A percentile compares a stretch with the other conserved stretches of the same genome.
Evolutionary conservation across 2,329 filamentous ascomycete genomes (phyloP).

Genomic region (Emergomyces orientalis): DNA sequence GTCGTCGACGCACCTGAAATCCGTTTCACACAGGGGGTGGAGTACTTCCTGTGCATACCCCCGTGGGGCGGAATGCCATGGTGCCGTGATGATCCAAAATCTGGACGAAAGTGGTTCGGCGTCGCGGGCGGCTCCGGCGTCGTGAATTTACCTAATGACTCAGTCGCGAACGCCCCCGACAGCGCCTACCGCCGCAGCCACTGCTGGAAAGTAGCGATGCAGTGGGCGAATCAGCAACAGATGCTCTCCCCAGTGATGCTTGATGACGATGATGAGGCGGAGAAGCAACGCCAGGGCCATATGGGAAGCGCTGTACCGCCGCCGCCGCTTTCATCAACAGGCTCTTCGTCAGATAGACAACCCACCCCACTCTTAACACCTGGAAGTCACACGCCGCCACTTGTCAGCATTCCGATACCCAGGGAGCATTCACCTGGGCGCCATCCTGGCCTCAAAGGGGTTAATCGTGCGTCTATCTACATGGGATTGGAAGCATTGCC

Average conservation of each 20-base stretch:
- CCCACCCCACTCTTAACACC: constrained; percentile 27
- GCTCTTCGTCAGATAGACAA: constrained; percentile 21
- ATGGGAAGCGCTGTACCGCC: constrained; percentile 4
- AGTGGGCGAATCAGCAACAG: constrained; percentile 45
- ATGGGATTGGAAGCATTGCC: constrained; percentile 39
- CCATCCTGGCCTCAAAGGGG: constrained; percentile 20
- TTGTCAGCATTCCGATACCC: constrained; percentile 26
- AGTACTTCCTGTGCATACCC: constrained; percentile 43
- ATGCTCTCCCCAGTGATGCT: constrained; percentile 27
- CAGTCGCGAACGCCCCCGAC: constrained; percentile 58
- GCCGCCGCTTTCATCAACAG: constrained; percentile 15
- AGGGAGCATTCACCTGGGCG: constrained; percentile 27
- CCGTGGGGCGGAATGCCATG: constrained; percentile 42
- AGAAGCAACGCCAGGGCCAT: neutral
- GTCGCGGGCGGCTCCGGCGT: constrained; percentile 54
- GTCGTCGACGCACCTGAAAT: constrained; percentile 42
- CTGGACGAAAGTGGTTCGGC: constrained; percentile 40
- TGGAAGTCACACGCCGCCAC: constrained; percentile 22
- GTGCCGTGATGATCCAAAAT: constrained; percentile 38
- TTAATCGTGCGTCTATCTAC: constrained; percentile 37
- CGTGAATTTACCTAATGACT: constrained; percentile 53
- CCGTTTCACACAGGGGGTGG: constrained; percentile 37
- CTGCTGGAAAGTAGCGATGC: constrained; percentile 56
- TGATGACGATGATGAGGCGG: constrained; percentile 2
- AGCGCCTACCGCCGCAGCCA: constrained; percentile 60